Evolutionary conservation across 2,329 filamentous ascomycete species (phyloP).

Genomic region (Chaetomium sp.): DNA sequence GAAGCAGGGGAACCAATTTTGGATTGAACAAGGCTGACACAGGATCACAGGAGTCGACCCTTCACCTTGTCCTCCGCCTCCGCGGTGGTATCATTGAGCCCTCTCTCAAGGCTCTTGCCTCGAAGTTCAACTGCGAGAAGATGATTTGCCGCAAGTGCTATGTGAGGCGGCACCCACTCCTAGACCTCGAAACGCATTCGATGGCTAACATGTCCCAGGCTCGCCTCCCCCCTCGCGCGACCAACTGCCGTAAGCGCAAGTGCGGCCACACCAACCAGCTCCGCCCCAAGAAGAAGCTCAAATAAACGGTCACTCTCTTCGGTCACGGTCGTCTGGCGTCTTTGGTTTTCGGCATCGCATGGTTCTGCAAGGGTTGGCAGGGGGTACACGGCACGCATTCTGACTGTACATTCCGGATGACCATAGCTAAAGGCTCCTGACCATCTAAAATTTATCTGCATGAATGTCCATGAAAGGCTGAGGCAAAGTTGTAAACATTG

Average conservation of each 20-base stretch:
- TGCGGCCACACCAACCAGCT: slow-evolving; percentile 99
- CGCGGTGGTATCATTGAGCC: slow-evolving; percentile 99
- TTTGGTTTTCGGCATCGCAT: slow-evolving; percentile 30
- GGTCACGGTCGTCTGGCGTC: slow-evolving; percentile 32
- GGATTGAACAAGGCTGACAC: slow-evolving; percentile 12
- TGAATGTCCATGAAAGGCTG: background rate
- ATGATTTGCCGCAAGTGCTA: slow-evolving; percentile 99
- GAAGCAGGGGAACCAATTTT: background rate
- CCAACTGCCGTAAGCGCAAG: slow-evolving; percentile 99
- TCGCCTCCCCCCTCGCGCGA: slow-evolving; percentile 93
- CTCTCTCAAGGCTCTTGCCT: slow-evolving; percentile 94
- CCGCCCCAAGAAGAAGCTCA: slow-evolving; percentile 99
- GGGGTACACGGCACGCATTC: slow-evolving; percentile 19
- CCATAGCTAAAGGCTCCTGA: slow-evolving; percentile 25
- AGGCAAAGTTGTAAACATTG: background rate
- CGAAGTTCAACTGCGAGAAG: slow-evolving; percentile 99
- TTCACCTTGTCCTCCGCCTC: slow-evolving; percentile 96
- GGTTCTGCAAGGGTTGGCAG: slow-evolving; percentile 22
- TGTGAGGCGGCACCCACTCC: slow-evolving; percentile 51
- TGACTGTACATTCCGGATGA: slow-evolving; percentile 24
- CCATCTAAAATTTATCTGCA: slow-evolving; percentile 14
- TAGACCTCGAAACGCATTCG: background rate
- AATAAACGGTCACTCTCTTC: slow-evolving; percentile 55
- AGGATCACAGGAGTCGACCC: slow-evolving; percentile 75
- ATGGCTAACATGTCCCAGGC: slow-evolving; percentile 37